Evolutionary conservation across 768 basidiomycete genomes (phyloP).

Genomic region (Lactarius hatsudake): DNA sequence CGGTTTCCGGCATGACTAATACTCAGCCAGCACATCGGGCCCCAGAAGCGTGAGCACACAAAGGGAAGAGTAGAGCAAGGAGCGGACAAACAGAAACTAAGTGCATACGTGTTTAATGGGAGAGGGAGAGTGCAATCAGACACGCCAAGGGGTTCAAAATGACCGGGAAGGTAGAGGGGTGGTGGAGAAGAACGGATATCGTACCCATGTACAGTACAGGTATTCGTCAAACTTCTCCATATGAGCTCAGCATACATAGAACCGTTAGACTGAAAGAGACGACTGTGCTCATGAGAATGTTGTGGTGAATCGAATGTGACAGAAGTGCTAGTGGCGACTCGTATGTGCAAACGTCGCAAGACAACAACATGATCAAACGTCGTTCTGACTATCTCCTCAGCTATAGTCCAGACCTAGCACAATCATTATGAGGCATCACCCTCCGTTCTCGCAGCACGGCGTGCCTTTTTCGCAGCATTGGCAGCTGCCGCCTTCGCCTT

Average conservation of each 20-base stretch:
- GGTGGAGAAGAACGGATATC: neutral
- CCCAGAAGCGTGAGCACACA: too few relatives aligned
- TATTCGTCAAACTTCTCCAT: neutral
- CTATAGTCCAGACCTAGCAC: neutral
- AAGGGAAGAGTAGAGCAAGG: too few relatives aligned
- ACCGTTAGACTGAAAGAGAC: neutral
- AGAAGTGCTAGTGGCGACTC: neutral
- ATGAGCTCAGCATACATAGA: neutral
- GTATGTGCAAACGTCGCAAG: neutral
- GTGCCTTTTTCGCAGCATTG: slow-evolving; percentile 88
- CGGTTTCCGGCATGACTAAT: slow-evolving; percentile 2
- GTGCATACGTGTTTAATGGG: too few relatives aligned
- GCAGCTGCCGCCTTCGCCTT: slow-evolving; percentile 84
- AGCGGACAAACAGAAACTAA: too few relatives aligned
- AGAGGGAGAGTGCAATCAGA: too few relatives aligned
- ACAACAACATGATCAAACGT: neutral
- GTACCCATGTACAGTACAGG: neutral
- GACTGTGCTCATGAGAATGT: neutral
- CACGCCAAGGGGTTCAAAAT: too few relatives aligned
- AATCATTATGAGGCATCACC: slow-evolving; percentile 26
- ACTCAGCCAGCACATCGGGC: neutral
- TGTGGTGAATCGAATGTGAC: neutral
- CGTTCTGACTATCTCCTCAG: slow-evolving; percentile 1
- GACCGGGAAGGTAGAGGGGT: too few relatives aligned
- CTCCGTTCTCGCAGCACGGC: slow-evolving; percentile 59